phyloP scores from a whole-genome alignment of 2,329 filamentous ascomycete genomes.

The Chaetomium sp. region DNA sequence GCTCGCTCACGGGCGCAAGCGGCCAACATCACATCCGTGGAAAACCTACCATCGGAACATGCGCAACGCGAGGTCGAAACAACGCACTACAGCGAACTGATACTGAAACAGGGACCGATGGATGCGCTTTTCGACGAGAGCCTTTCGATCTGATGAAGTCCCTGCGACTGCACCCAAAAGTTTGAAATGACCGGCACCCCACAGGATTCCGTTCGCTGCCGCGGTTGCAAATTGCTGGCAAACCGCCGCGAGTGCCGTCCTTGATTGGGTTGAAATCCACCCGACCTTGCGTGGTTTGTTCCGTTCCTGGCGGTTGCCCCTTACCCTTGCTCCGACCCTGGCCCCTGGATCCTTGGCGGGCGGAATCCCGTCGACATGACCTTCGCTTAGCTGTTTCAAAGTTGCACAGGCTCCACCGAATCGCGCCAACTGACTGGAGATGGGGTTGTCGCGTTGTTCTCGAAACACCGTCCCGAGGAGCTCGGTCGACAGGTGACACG shows the following conservation, averaged over 20 bases:
- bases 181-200: not conserved
- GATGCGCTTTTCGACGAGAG: no score
- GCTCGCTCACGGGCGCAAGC: no score
- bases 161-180: not conserved
- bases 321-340: not conserved
- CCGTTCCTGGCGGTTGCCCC: not conserved
- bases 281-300: not conserved
- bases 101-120: no score
- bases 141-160: no score
- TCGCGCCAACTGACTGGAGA: not conserved
- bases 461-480: constrained; percentile 4
- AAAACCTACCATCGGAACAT: no score
- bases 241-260: not conserved
- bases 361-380: not conserved
- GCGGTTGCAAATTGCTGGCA: not conserved
- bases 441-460: not conserved
- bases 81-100: no score
- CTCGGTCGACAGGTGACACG: constrained; percentile 5
- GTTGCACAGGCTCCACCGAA: constrained; percentile 3
- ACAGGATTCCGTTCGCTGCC: constrained; percentile 1
- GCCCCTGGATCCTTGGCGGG: constrained; percentile 3
- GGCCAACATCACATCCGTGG: no score
- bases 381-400: constrained; percentile 9
- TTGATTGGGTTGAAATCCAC: constrained; percentile 6
- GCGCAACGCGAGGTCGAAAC: no score